phyloP scores from a whole-genome alignment of 345 rosid species.

The Linum lewisii region DNA sequence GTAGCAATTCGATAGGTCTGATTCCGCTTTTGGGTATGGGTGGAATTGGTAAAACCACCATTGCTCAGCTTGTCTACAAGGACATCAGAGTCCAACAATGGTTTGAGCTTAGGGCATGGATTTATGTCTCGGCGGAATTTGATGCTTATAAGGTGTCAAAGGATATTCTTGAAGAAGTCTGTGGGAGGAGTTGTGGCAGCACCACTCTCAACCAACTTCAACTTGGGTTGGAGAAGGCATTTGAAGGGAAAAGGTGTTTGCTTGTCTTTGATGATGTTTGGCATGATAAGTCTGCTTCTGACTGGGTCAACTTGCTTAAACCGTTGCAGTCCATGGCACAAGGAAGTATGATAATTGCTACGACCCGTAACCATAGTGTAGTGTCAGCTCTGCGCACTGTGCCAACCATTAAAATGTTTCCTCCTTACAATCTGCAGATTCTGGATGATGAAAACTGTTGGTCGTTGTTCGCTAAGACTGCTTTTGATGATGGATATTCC shows the following conservation, averaged over 20 bases:
- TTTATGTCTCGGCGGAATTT: conserved; percentile 5
- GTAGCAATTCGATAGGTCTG: background rate
- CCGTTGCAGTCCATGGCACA: background rate
- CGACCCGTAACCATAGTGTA: background rate
- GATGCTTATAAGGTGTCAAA: background rate
- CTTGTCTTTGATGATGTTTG: background rate
- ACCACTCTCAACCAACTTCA: conserved; percentile 1
- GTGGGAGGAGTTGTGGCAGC: background rate
- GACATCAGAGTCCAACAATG: background rate
- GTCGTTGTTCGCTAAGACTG: background rate
- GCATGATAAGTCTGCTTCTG: background rate
- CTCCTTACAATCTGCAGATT: background rate
- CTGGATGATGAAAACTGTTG: background rate
- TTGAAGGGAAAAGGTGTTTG: background rate
- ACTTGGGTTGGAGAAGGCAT: background rate
- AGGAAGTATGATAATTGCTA: background rate
- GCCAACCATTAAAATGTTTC: background rate
- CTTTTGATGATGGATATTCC: background rate
- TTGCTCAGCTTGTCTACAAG: conserved; percentile 9
- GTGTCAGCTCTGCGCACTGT: background rate
- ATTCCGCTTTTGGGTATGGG: background rate
- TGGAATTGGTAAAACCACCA: conserved; percentile 12
- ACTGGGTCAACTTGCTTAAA: background rate
- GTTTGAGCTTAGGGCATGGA: conserved; percentile 3
- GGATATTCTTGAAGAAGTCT: background rate